These are phyloP conservation scores for Apophysomyces ossiformis DNA, from an alignment of 371 early-diverging fungal genomes.

Conservation along the genomic window DNA sequence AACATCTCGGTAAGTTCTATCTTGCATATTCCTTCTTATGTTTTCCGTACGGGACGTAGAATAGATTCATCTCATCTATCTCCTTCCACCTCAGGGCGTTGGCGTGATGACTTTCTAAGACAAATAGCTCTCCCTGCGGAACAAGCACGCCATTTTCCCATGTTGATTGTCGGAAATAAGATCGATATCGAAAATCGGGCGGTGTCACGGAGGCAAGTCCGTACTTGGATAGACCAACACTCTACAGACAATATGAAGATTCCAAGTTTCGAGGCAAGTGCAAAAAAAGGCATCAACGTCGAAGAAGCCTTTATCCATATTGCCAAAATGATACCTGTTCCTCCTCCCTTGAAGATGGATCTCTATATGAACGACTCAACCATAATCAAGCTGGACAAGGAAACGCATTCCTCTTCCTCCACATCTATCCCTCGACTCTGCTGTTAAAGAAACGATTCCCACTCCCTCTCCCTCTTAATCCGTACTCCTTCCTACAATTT, in stretches of 20 bases:
- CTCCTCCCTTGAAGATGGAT: constrained; percentile 60
- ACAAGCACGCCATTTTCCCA: constrained; percentile 86
- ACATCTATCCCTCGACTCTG: too few species aligned
- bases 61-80: not conserved
- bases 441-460: too few species aligned
- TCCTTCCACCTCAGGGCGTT: constrained; percentile 58
- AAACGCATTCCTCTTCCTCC: too few species aligned
- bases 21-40: not conserved
- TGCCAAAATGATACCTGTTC: constrained; percentile 69
- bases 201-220: constrained; percentile 61
- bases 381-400: too few species aligned
- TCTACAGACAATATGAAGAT: constrained; percentile 54
- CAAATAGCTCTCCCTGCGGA: constrained; percentile 66
- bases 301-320: constrained; percentile 89
- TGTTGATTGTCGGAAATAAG: constrained; percentile 95
- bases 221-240: constrained; percentile 56
- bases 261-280: constrained; percentile 89
- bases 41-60: too few species aligned
- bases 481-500: too few species aligned
- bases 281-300: constrained; percentile 89
- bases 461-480: too few species aligned
- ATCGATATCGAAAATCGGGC: constrained; percentile 91
- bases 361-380: constrained; percentile 31
- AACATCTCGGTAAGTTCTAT: constrained; percentile 72
- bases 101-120: constrained; percentile 92